Evolutionary conservation across 225 moss, liverwort and hornwort species (phyloP), one percentile per base, ranked within the genome.

Genomic region (Anthoceros angustus): DNA sequence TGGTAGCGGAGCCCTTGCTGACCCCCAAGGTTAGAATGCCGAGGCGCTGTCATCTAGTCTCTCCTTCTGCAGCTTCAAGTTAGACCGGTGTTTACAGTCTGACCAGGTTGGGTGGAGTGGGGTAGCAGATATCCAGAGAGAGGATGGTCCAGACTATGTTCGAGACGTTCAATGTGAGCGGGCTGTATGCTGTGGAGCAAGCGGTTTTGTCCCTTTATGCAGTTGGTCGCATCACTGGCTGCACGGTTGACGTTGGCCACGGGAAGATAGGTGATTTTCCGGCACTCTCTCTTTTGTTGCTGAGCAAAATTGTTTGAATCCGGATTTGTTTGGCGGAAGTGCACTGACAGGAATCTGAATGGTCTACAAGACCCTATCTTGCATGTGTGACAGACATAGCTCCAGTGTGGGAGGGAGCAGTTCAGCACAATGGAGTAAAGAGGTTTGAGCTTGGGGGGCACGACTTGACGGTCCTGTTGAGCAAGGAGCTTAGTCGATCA

Each of bases 381-480:
- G 81, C 78, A 80, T 80, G 82, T 77, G 71, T 90, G 84, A 69
- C 86, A 95, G 94, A 98, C 84, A 87, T 98, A 78, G 92, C 98
- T 67, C 92, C 98, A 2, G 89, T 98, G 8, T 98, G 98, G 98
- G 98, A 98, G 84, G 98, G 98, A 68, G 88, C 98, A 63, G 86
- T 98, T 67, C 98, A 92, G 77, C 92, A 98, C 81, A 98, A 84
- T 68, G 89, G 92, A 66, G 98, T 89, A 69, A 98, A 88, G 79
- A 89, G 89, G 66, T 89, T 98, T 73, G 98, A 92, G 77, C 64
- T 89, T 50, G 92, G 92, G 41, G 89, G 98, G 14, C 87, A 92
- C 69, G 92, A 98, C 42, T 81, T 98, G 63, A 87, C 92, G 48
- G 79, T 75, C 69, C 83, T 89, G 72, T 69, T 98, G 41, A 82